Percentiles rank a stretch among this genome's conserved stretches.
These are phyloP conservation scores for Hanseniaspora sp. DNA, from an alignment of 1,139 yeast species.

Conservation along the genomic window DNA sequence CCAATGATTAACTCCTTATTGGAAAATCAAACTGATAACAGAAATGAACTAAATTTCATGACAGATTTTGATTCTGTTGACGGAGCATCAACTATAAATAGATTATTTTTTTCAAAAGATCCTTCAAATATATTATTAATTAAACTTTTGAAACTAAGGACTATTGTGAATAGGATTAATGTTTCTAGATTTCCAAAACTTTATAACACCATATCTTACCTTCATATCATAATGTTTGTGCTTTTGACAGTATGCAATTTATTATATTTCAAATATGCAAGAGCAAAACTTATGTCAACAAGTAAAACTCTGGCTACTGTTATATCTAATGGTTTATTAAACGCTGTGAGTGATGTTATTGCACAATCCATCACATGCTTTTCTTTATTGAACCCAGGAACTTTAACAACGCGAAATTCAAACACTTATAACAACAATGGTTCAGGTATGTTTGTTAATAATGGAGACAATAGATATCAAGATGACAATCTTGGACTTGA, in stretches of 20 bases:
- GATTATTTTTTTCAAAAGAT: constrained; percentile 6
- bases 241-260: background rate
- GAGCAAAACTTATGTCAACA: background rate
- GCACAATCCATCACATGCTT: constrained; percentile 45
- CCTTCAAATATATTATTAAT: background rate
- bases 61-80: constrained; percentile 10
- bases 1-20: constrained; percentile 12
- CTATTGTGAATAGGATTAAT: constrained; percentile 1
- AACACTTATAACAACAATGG: constrained; percentile 1
- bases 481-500: constrained; percentile 1
- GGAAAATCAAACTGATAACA: background rate
- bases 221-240: background rate
- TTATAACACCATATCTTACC: background rate
- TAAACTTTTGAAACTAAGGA: constrained; percentile 2
- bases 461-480: constrained; percentile 18
- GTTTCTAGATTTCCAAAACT: background rate
- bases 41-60: background rate
- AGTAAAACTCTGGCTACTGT: constrained; percentile 52
- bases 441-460: constrained; percentile 26
- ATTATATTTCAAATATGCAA: constrained; percentile 1
- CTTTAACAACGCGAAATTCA: background rate
- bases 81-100: constrained; percentile 1
- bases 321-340: constrained; percentile 68
- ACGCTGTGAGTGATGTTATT: constrained; percentile 78
- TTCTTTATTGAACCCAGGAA: background rate